phyloP scores from a whole-genome alignment of 306 rosid species.

The Delonix regia region DNA sequence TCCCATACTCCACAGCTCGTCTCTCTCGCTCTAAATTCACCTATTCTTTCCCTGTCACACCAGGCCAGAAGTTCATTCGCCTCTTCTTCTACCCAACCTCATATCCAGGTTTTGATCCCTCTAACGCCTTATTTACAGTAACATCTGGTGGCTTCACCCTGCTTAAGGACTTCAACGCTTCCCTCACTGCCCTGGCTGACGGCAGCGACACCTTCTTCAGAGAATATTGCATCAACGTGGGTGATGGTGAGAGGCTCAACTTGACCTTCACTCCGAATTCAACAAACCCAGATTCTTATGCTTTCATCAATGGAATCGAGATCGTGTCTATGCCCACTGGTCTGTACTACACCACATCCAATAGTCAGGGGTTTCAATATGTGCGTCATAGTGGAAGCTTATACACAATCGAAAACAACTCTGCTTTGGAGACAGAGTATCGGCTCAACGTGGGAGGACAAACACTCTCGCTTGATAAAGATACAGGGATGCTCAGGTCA shows the following conservation, averaged over 20 bases:
- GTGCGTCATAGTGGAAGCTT: neutral
- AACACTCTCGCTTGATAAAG: neutral
- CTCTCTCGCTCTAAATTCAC: slow-evolving; percentile 48
- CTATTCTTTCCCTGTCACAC: slow-evolving; percentile 46
- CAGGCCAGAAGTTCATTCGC: slow-evolving; percentile 48
- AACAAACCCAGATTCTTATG: slow-evolving; percentile 38
- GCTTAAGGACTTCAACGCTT: slow-evolving; percentile 48
- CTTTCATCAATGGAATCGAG: slow-evolving; percentile 78
- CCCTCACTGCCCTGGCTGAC: slow-evolving; percentile 30
- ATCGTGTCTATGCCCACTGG: slow-evolving; percentile 69
- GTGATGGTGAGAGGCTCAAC: slow-evolving; percentile 32
- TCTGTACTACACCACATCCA: slow-evolving; percentile 47
- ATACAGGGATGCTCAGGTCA: slow-evolving; percentile 38
- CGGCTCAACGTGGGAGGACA: slow-evolving; percentile 36
- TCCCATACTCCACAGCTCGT: slow-evolving; percentile 37
- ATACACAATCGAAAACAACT: neutral
- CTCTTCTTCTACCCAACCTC: slow-evolving; percentile 46
- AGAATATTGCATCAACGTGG: slow-evolving; percentile 53
- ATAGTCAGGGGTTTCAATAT: neutral
- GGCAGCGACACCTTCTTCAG: neutral
- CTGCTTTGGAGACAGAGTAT: slow-evolving; percentile 37
- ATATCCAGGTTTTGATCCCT: slow-evolving; percentile 25
- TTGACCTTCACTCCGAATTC: slow-evolving; percentile 50
- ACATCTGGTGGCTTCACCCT: slow-evolving; percentile 34
- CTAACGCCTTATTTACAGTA: slow-evolving; percentile 42